These are phyloP conservation scores for Penicillium frequentans DNA, from an alignment of 2,329 filamentous ascomycete genomes.

Conservation along the genomic window DNA sequence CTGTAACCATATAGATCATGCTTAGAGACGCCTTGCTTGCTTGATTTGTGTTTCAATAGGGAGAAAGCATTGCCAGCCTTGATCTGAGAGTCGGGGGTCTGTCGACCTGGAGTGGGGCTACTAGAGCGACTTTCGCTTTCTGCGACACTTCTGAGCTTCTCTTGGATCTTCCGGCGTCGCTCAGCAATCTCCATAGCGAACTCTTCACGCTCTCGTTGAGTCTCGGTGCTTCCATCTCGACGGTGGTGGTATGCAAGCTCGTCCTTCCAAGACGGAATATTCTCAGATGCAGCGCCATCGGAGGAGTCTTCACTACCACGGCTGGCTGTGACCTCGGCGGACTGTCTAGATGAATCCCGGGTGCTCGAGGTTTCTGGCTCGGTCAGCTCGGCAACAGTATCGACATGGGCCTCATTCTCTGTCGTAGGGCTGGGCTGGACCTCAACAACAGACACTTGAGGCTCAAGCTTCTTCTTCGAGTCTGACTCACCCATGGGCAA, in stretches of 20 bases:
- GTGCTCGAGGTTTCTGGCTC: not conserved
- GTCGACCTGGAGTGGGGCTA: slow-evolving; percentile 41
- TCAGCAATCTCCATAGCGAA: slow-evolving; percentile 51
- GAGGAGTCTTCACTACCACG: slow-evolving; percentile 18
- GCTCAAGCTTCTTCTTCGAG: not conserved
- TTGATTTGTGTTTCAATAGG: slow-evolving; percentile 44
- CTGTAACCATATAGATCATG: slow-evolving; percentile 43
- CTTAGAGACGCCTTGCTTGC: slow-evolving; percentile 31
- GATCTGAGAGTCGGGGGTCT: slow-evolving; percentile 33
- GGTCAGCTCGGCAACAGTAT: not conserved
- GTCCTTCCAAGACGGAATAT: slow-evolving; percentile 47
- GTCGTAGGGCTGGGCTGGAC: not conserved
- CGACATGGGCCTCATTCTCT: not conserved
- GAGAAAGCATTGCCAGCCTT: slow-evolving; percentile 46
- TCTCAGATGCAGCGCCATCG: slow-evolving; percentile 4
- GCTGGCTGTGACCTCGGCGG: slow-evolving; percentile 6
- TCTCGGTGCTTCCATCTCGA: slow-evolving; percentile 49
- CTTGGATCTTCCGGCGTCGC: slow-evolving; percentile 48
- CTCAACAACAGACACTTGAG: not conserved
- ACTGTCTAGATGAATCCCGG: slow-evolving; percentile 8
- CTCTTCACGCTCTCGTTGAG: slow-evolving; percentile 49
- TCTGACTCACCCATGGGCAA: not conserved
- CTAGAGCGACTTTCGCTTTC: slow-evolving; percentile 45
- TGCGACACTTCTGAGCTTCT: slow-evolving; percentile 46
- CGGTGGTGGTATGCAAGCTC: slow-evolving; percentile 46